Evolutionary conservation across 208 protist species (phyloP).

Genomic region (Leishmania aethiopica): DNA sequence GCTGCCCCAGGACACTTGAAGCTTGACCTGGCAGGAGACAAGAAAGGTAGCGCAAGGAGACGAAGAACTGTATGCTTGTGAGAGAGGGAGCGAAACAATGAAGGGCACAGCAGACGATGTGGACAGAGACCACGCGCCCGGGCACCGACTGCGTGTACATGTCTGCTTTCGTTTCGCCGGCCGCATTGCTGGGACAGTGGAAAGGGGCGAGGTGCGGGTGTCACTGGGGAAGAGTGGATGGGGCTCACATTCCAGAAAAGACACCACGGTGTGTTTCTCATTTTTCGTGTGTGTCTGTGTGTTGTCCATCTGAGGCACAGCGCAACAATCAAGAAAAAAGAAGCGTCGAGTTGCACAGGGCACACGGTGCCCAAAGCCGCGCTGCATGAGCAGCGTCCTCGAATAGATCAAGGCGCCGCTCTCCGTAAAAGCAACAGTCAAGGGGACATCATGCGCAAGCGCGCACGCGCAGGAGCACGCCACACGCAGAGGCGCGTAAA

Average conservation of each 20-base stretch:
- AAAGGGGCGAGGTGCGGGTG: neutral
- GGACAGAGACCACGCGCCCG: neutral
- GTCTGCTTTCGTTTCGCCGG: neutral
- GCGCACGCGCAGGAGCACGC: neutral
- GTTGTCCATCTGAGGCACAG: neutral
- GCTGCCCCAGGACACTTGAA: neutral
- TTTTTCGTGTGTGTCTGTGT: neutral
- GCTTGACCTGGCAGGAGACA: neutral
- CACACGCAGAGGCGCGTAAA: neutral
- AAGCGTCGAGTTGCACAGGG: neutral
- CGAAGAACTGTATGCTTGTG: neutral
- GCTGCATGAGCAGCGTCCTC: neutral
- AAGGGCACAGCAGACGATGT: neutral
- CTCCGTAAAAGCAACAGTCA: neutral
- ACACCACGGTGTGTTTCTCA: neutral
- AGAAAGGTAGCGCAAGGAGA: neutral
- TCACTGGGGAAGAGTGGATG: neutral
- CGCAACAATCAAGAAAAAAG: neutral
- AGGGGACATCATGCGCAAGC: neutral
- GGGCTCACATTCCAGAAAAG: neutral
- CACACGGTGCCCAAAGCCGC: neutral
- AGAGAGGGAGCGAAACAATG: neutral
- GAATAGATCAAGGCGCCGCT: neutral
- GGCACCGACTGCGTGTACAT: neutral
- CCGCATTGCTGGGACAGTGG: neutral